phyloP scores from a whole-genome alignment of 148 eudicot genomes.

The Camellia lanceoleosa region DNA sequence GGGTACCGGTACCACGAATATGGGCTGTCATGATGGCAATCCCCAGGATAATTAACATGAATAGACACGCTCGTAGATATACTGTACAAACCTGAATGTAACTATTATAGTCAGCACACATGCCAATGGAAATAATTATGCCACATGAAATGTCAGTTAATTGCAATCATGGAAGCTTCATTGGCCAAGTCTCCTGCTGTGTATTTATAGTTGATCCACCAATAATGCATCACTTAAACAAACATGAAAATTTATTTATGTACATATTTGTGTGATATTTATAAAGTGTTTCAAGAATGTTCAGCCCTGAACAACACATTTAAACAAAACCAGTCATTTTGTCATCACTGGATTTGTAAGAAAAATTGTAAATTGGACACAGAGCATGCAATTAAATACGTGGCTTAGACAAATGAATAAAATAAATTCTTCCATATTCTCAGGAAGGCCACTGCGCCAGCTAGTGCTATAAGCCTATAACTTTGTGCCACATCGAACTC shows the following conservation, averaged over 20 bases:
- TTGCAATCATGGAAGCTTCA: not conserved
- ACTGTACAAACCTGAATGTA: not conserved
- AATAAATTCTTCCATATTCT: no score
- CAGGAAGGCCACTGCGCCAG: no score
- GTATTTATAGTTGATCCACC: conserved; percentile 2
- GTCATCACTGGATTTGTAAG: not conserved
- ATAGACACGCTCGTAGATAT: not conserved
- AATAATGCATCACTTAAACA: not conserved
- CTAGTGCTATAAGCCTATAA: no score
- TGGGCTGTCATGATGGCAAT: conserved; percentile 10
- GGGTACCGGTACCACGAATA: not conserved
- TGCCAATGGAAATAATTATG: not conserved
- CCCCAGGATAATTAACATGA: conserved; percentile 1
- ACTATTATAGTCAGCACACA: not conserved
- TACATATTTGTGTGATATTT: not conserved
- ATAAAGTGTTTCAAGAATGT: not conserved
- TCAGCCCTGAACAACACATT: no score
- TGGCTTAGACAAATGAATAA: not conserved
- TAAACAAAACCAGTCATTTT: no score
- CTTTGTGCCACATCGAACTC: no score
- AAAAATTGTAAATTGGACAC: not conserved
- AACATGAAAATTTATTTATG: not conserved
- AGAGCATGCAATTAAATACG: not conserved
- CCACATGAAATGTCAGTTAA: not conserved
- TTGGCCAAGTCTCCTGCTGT: not conserved